Percentiles rank a stretch among this genome's conserved stretches.
Evolutionary conservation across 805 yeast species (phyloP).

Genomic region (Cyberlindnera saturnus): DNA sequence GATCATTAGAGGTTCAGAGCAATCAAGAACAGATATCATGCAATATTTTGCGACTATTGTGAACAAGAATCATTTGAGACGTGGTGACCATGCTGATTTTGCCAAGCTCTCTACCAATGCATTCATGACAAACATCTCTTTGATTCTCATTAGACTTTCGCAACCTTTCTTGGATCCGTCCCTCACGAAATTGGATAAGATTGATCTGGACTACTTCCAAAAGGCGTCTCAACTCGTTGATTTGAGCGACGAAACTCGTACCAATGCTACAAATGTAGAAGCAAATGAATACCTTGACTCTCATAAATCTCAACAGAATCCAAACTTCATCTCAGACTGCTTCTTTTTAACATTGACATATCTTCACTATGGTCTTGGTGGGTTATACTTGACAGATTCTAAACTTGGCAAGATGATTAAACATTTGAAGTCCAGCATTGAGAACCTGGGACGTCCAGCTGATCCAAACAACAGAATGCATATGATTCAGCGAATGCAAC

Average conservation of each 20-base stretch:
- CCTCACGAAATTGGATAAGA: slow-evolving; percentile 66
- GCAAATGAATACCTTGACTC: slow-evolving; percentile 50
- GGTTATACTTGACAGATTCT: slow-evolving; percentile 52
- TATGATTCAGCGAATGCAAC: slow-evolving; percentile 31
- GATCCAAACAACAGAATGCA: slow-evolving; percentile 23
- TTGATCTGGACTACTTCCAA: slow-evolving; percentile 65
- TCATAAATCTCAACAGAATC: slow-evolving; percentile 29
- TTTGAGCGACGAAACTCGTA: slow-evolving; percentile 73
- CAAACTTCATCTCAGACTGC: slow-evolving; percentile 87
- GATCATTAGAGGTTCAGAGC: slow-evolving; percentile 65
- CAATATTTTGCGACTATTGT: slow-evolving; percentile 66
- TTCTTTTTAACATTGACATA: slow-evolving; percentile 76
- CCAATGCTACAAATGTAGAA: slow-evolving; percentile 69
- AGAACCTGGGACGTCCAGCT: slow-evolving; percentile 14
- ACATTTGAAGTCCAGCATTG: slow-evolving; percentile 35
- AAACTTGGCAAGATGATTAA: slow-evolving; percentile 48
- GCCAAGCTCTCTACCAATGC: slow-evolving; percentile 68
- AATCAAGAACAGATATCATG: slow-evolving; percentile 58
- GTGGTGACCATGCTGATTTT: slow-evolving; percentile 76
- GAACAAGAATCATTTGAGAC: slow-evolving; percentile 80
- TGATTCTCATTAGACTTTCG: slow-evolving; percentile 63
- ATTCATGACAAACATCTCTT: slow-evolving; percentile 70
- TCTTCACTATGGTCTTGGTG: slow-evolving; percentile 86
- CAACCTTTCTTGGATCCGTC: slow-evolving; percentile 75
- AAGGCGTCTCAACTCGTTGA: slow-evolving; percentile 46